Percentiles rank a stretch among this genome's conserved stretches.
phyloP scores from a whole-genome alignment of 345 rosid species.

The Reutealis trisperma region DNA sequence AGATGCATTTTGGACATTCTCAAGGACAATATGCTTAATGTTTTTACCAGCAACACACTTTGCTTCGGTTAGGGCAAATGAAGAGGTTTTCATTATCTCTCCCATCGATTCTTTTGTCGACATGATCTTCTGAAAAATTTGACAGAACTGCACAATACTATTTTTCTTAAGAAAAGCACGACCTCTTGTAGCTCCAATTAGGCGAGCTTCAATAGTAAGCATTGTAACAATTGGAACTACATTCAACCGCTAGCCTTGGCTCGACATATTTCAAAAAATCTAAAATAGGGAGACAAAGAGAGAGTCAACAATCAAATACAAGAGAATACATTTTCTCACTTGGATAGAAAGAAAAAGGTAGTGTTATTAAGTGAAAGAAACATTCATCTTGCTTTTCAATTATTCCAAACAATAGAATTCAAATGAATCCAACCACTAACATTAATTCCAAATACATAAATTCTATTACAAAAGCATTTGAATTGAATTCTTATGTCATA shows the following conservation, averaged over 20 bases:
- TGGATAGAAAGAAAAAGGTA: not conserved
- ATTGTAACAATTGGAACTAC: constrained; percentile 90
- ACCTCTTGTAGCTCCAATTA: constrained; percentile 89
- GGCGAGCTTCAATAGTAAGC: constrained; percentile 77
- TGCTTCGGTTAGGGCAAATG: constrained; percentile 76
- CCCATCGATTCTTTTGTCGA: constrained; percentile 88
- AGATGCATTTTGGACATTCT: constrained; percentile 79
- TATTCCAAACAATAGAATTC: too few species aligned
- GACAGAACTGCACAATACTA: constrained; percentile 92
- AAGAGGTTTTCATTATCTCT: constrained; percentile 79
- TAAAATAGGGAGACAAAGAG: not conserved
- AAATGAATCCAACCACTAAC: too few species aligned
- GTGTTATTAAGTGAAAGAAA: not conserved
- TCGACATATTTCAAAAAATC: constrained; percentile 58
- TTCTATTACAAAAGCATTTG: too few species aligned
- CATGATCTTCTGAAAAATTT: constrained; percentile 78
- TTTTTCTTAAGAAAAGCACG: constrained; percentile 96
- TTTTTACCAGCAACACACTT: constrained; percentile 92
- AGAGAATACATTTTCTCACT: not conserved
- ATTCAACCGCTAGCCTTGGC: constrained; percentile 75
- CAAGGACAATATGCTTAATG: constrained; percentile 75
- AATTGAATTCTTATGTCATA: too few species aligned
- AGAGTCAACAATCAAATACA: not conserved
- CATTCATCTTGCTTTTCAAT: too few species aligned
- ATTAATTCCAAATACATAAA: too few species aligned